These are phyloP conservation scores for Ganoderma sinense DNA, from an alignment of 1,284 basidiomycete species.

Conservation along the genomic window DNA sequence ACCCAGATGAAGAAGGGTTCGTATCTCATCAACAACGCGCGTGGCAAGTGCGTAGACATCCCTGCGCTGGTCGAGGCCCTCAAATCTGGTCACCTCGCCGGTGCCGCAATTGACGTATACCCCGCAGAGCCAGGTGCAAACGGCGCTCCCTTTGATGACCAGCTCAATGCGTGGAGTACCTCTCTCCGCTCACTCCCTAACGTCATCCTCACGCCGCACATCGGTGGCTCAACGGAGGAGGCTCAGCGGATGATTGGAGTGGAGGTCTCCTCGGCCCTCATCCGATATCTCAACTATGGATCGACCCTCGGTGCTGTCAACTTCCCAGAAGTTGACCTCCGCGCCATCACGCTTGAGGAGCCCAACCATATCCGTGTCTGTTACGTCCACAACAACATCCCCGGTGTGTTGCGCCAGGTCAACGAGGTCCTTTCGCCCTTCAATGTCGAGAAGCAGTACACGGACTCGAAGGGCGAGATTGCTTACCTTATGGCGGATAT, in stretches of 20 bases:
- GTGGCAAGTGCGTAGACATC: slow-evolving; percentile 95
- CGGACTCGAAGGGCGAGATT: slow-evolving; percentile 94
- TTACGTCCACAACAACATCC: slow-evolving; percentile 97
- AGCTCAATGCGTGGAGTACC: slow-evolving; percentile 84
- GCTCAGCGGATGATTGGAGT: slow-evolving; percentile 98
- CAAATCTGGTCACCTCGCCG: slow-evolving; percentile 88
- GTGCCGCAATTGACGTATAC: slow-evolving; percentile 96
- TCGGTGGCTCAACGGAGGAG: slow-evolving; percentile 99
- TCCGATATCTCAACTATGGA: slow-evolving; percentile 93
- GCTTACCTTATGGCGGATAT: slow-evolving; percentile 98
- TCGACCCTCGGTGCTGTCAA: slow-evolving; percentile 94
- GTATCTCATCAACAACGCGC: slow-evolving; percentile 98
- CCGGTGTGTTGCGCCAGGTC: slow-evolving; percentile 95
- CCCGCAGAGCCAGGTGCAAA: slow-evolving; percentile 93
- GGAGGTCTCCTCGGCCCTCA: slow-evolving; percentile 89
- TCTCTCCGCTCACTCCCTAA: slow-evolving; percentile 81
- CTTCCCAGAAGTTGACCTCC: slow-evolving; percentile 98
- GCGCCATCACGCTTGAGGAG: slow-evolving; percentile 89
- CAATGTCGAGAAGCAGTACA: slow-evolving; percentile 99
- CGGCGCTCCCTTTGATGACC: slow-evolving; percentile 86
- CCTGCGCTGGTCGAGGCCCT: slow-evolving; percentile 88
- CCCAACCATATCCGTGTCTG: slow-evolving; percentile 88
- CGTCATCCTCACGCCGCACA: slow-evolving; percentile 96
- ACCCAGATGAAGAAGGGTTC: slow-evolving; percentile 94
- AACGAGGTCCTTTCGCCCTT: slow-evolving; percentile 93